Percentiles rank a stretch among this genome's conserved stretches.
Evolutionary conservation across 768 basidiomycete species (phyloP).

Genomic region (Cystofilobasidium bisporidii): DNA sequence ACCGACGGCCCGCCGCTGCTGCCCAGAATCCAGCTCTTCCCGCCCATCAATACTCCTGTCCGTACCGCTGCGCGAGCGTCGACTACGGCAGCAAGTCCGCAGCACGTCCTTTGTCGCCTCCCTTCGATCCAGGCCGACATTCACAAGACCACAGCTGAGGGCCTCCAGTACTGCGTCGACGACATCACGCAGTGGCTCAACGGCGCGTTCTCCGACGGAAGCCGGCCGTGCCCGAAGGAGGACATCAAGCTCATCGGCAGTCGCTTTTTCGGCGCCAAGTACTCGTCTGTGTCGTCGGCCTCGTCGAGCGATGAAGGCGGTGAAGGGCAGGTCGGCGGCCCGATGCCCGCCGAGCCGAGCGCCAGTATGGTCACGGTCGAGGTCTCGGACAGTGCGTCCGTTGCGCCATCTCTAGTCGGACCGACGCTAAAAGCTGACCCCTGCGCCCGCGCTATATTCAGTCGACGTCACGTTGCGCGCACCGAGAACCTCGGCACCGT

Average conservation of each 20-base stretch:
- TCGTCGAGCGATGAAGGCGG: neutral
- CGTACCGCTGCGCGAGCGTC: neutral
- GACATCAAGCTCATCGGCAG: conserved; percentile 15
- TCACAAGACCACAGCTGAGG: conserved; percentile 60
- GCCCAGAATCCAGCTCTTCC: conserved; percentile 30
- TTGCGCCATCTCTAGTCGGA: neutral
- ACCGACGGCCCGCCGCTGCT: conserved; percentile 31
- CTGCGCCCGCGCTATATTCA: conserved; percentile 25
- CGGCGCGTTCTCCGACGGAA: conserved; percentile 38
- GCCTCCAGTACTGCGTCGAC: conserved; percentile 78
- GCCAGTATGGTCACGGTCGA: conserved; percentile 59
- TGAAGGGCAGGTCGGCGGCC: neutral
- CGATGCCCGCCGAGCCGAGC: conserved; percentile 39
- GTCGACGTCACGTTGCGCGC: conserved; percentile 47
- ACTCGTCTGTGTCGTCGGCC: neutral
- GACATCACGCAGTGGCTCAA: conserved; percentile 68
- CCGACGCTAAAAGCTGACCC: neutral
- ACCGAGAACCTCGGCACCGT: conserved; percentile 43
- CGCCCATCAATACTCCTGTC: neutral
- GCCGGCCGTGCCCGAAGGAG: conserved; percentile 1
- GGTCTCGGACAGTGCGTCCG: conserved; percentile 40
- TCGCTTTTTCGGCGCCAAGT: conserved; percentile 1
- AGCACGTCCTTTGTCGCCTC: conserved; percentile 42
- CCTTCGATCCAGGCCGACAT: conserved; percentile 53
- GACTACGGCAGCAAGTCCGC: neutral